phyloP scores from a whole-genome alignment of 176 grass and related monocot species.

The Microstegium vimineum region DNA sequence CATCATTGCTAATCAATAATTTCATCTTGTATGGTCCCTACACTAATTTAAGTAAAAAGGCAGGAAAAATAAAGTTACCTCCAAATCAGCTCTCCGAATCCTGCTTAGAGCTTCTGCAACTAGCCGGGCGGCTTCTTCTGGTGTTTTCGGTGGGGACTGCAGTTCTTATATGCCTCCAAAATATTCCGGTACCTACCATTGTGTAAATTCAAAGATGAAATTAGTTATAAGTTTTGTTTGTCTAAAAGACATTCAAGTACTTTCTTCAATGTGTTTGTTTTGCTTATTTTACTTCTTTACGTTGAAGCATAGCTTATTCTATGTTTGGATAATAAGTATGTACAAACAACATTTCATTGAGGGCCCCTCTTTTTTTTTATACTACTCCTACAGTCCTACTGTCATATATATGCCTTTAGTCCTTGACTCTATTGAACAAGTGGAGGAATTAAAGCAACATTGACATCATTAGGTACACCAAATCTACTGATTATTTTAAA shows the following conservation, averaged over 20 bases:
- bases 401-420: not conserved
- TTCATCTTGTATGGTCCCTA: not conserved
- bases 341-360: not conserved
- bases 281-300: not conserved
- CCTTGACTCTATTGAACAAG: not conserved
- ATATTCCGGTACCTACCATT: slow-evolving; percentile 45
- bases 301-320: not conserved
- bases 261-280: not conserved
- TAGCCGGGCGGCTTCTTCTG: slow-evolving; percentile 34
- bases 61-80: not conserved
- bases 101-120: slow-evolving; percentile 31
- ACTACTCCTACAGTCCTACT: not conserved
- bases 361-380: not conserved
- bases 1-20: not conserved
- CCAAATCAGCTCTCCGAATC: slow-evolving; percentile 32
- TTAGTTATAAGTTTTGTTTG: not conserved
- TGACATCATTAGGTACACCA: not conserved
- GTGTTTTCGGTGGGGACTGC: slow-evolving; percentile 29
- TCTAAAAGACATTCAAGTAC: slow-evolving; percentile 3
- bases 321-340: not conserved
- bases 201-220: slow-evolving; percentile 8
- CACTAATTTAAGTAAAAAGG: not conserved
- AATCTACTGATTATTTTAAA: not conserved
- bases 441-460: not conserved
- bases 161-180: slow-evolving; percentile 42